Evolutionary conservation across 305 asterid genomes (phyloP).

Genomic region (Striga hermonthica): DNA sequence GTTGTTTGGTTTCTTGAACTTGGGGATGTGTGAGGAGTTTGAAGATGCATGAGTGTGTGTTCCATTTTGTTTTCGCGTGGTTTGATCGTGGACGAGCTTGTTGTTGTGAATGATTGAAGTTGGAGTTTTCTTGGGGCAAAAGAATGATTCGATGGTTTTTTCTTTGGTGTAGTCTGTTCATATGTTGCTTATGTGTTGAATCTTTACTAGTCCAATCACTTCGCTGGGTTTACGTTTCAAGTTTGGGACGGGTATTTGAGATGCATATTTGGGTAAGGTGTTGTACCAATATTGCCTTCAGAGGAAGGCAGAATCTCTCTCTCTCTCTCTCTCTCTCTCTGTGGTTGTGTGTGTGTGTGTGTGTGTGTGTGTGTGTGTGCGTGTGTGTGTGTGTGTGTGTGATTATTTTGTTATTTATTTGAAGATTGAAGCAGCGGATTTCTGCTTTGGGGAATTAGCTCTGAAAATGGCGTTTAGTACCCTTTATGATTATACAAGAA

Average conservation of each 20-base stretch:
- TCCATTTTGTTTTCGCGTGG: constrained; percentile 23
- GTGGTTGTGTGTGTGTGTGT: too few relatives aligned
- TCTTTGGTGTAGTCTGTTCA: constrained; percentile 3
- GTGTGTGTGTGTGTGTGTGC: too few relatives aligned
- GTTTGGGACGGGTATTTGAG: neutral
- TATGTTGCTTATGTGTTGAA: constrained; percentile 12
- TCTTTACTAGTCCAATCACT: constrained; percentile 14
- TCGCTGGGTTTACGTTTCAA: constrained; percentile 12
- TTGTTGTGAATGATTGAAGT: constrained; percentile 13
- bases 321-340: too few relatives aligned
- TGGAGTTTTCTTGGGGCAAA: constrained; percentile 18
- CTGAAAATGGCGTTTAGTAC: constrained; percentile 7
- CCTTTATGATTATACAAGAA: constrained; percentile 22
- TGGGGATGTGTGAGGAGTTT: neutral
- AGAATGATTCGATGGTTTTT: constrained; percentile 15
- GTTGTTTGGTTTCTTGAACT: constrained; percentile 1
- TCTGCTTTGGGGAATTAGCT: constrained; percentile 17
- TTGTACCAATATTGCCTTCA: constrained; percentile 1
- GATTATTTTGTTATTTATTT: neutral
- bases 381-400: neutral
- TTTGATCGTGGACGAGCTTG: constrained; percentile 10
- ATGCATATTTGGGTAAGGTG: neutral
- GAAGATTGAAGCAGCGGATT: constrained; percentile 1
- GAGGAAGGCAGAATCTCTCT: neutral
- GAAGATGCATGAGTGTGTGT: constrained; percentile 23